Conservation (phyloP, 352 stramenopile species). For the Thraustotheca clavata region DNA sequence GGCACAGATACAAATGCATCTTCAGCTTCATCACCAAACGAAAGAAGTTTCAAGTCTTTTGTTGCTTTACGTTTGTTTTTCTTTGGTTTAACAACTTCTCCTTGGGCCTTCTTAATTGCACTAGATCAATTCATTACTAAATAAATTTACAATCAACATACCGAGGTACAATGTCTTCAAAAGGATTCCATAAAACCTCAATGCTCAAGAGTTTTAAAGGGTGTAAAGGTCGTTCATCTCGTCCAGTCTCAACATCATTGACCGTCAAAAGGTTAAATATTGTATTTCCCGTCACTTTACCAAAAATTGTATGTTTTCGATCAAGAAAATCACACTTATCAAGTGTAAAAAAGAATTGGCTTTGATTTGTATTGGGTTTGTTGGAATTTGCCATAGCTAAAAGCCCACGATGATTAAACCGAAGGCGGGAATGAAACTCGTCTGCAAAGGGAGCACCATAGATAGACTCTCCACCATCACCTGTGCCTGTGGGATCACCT, state of each 20-base stretch:
- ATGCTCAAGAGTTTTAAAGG: conserved; percentile 67
- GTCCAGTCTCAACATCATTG: conserved; percentile 79
- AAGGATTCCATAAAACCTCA: conserved; percentile 93
- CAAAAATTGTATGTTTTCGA: conserved; percentile 94
- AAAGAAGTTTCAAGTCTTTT: conserved; percentile 92
- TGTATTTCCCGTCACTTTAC: conserved; percentile 91
- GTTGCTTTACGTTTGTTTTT: conserved; percentile 87
- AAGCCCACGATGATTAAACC: conserved; percentile 94
- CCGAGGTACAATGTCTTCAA: conserved; percentile 90
- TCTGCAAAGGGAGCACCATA: conserved; percentile 75
- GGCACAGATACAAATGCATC: conserved; percentile 38
- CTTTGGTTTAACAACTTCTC: conserved; percentile 41
- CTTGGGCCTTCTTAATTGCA: conserved; percentile 24
- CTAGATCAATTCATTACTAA: conserved; percentile 1
- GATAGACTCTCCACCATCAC: conserved; percentile 73
- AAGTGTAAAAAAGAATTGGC: conserved; percentile 98
- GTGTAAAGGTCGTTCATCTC: conserved; percentile 67
- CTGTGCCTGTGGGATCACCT: conserved; percentile 84
- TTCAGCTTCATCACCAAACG: conserved; percentile 90
- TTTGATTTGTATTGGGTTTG: conserved; percentile 79
- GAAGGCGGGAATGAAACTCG: conserved; percentile 91
- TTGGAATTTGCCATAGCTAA: conserved; percentile 91
- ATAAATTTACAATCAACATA: conserved; percentile 20
- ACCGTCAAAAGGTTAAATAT: conserved; percentile 97
- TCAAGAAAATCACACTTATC: conserved; percentile 92